Conservation (phyloP, 2,329 filamentous ascomycete genomes). For the Purpureocillium lavendulum region DNA sequence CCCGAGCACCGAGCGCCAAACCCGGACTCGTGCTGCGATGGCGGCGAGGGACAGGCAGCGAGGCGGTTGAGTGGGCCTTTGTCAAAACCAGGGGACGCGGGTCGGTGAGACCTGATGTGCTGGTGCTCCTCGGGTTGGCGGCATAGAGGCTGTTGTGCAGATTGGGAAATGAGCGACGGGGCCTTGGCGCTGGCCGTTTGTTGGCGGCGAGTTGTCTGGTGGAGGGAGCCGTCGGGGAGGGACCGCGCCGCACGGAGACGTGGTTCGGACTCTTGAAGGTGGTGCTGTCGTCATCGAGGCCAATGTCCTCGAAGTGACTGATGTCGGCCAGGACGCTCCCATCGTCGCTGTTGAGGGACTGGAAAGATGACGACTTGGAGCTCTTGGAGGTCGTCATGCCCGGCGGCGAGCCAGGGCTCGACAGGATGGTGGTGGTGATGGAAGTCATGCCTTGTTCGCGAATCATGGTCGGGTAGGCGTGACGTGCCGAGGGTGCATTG, state of each 20-base stretch:
- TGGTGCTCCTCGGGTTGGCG: constrained; percentile 44
- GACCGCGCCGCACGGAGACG: constrained; percentile 27
- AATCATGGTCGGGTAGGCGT: constrained; percentile 18
- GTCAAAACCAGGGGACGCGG: constrained; percentile 20
- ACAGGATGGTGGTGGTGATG: constrained; percentile 13
- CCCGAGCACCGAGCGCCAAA: constrained; percentile 34
- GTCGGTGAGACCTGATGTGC: constrained; percentile 27
- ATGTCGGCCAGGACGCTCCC: constrained; percentile 62
- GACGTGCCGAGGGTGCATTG: constrained; percentile 14
- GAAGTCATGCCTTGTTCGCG: constrained; percentile 19
- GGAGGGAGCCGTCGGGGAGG: constrained; percentile 16
- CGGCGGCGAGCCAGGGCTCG: constrained; percentile 27
- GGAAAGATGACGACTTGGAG: constrained; percentile 83
- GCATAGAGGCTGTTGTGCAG: constrained; percentile 37
- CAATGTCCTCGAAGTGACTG: constrained; percentile 88
- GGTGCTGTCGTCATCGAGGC: constrained; percentile 56
- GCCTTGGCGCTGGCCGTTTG: constrained; percentile 17
- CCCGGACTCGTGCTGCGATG: constrained; percentile 45
- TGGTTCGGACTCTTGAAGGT: constrained; percentile 43
- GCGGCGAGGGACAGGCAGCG: constrained; percentile 28
- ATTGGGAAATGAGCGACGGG: constrained; percentile 35
- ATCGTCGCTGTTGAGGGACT: constrained; percentile 70
- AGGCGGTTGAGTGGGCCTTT: constrained; percentile 24
- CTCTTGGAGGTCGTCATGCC: constrained; percentile 79
- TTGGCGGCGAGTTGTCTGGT: constrained; percentile 21